Percentiles rank a stretch among this genome's conserved stretches.
Conservation (phyloP, 2,329 filamentous ascomycete genomes). For the Fusarium denticulatum region DNA sequence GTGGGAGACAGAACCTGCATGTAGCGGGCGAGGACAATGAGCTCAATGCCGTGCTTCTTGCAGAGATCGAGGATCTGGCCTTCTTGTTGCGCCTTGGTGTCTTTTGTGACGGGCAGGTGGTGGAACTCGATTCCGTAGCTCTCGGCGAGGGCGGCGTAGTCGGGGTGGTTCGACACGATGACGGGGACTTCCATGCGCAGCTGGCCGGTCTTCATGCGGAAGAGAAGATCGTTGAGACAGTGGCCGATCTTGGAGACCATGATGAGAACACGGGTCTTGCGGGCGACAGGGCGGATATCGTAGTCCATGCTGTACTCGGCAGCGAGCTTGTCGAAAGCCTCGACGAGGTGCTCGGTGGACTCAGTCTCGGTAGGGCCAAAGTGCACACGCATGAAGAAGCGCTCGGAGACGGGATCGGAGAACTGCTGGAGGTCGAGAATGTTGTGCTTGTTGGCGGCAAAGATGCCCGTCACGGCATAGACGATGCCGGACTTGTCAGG, state of each 20-base stretch:
- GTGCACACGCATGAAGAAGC: slow-evolving; percentile 90
- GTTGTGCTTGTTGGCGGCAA: slow-evolving; percentile 78
- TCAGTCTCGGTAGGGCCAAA: slow-evolving; percentile 69
- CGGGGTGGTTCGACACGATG: slow-evolving; percentile 85
- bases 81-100: slow-evolving; percentile 82
- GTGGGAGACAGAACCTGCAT: slow-evolving; percentile 85
- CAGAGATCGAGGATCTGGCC: slow-evolving; percentile 75
- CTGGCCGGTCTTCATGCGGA: slow-evolving; percentile 79
- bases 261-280: slow-evolving; percentile 81
- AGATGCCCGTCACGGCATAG: slow-evolving; percentile 82
- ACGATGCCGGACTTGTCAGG: slow-evolving; percentile 88
- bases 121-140: slow-evolving; percentile 82
- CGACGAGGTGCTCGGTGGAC: slow-evolving; percentile 61
- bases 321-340: slow-evolving; percentile 70
- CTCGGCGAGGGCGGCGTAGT: slow-evolving; percentile 73
- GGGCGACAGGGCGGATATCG: slow-evolving; percentile 72
- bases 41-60: slow-evolving; percentile 74
- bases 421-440: slow-evolving; percentile 88
- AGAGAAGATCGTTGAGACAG: slow-evolving; percentile 85
- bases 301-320: slow-evolving; percentile 74
- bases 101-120: slow-evolving; percentile 81
- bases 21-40: slow-evolving; percentile 84
- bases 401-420: slow-evolving; percentile 76
- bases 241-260: slow-evolving; percentile 93
- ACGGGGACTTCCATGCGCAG: slow-evolving; percentile 79